Conservation (phyloP, 208 protist species). For the Leishmania mexicana region DNA sequence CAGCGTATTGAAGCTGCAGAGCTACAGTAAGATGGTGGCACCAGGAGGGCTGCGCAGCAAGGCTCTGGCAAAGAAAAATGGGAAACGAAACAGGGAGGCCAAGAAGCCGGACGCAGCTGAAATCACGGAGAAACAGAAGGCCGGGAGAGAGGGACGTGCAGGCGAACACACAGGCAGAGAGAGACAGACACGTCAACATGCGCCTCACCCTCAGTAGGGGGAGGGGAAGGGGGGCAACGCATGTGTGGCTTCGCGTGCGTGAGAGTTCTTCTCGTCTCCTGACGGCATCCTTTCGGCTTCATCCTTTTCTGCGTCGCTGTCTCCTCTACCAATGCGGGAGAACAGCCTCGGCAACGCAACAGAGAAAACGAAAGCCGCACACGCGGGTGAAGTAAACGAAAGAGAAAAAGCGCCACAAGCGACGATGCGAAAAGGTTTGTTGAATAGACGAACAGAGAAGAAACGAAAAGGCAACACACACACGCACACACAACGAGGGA, state of each 20-base stretch:
- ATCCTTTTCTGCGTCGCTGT: too few species aligned
- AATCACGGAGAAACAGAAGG: neutral
- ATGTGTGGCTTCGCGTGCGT: neutral
- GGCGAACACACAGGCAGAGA: neutral
- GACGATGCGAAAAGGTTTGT: too few species aligned
- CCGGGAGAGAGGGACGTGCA: neutral
- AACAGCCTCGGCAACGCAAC: too few species aligned
- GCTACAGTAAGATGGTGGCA: neutral
- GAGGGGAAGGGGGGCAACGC: neutral
- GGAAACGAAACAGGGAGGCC: neutral
- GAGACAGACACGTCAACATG: neutral
- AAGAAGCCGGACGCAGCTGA: neutral
- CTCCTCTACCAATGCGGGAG: too few species aligned
- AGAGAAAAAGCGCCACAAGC: neutral
- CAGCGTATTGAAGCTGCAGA: neutral
- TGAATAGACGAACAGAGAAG: neutral
- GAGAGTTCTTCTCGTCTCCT: neutral
- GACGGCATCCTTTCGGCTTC: too few species aligned
- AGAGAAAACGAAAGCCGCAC: too few species aligned
- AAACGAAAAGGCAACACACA: neutral
- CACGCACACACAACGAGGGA: neutral
- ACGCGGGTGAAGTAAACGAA: neutral
- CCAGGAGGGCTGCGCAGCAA: neutral
- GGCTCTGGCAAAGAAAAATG: neutral
- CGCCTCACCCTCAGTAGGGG: neutral